Evolutionary conservation across 345 rosid genomes (phyloP).

Genomic region (Arabidopsis arenosa): DNA sequence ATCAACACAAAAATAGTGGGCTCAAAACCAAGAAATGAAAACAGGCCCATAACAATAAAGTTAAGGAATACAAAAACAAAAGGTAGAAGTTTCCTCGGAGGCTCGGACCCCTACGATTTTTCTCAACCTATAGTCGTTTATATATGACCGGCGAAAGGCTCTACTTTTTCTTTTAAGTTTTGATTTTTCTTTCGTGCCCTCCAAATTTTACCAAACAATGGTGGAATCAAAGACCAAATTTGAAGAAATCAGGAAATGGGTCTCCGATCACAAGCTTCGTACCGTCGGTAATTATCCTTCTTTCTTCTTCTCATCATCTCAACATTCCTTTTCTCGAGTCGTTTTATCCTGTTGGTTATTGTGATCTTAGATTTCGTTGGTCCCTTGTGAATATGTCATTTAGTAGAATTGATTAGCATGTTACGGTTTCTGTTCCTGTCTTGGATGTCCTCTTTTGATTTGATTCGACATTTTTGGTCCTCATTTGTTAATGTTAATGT

Average conservation of each 20-base stretch:
- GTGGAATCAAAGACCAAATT: slow-evolving; percentile 60
- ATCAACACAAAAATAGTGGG: no score
- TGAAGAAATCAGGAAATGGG: slow-evolving; percentile 69
- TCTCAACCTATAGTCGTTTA: background rate
- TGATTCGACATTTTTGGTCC: slow-evolving; percentile 10
- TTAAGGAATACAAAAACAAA: background rate
- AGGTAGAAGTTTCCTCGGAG: background rate
- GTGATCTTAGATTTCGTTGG: background rate
- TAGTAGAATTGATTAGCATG: background rate
- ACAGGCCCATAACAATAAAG: no score
- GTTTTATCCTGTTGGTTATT: background rate
- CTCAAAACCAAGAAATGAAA: no score
- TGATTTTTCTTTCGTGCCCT: background rate
- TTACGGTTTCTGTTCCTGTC: background rate
- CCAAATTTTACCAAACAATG: slow-evolving; percentile 44
- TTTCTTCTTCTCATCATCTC: background rate
- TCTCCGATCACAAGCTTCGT: slow-evolving; percentile 79
- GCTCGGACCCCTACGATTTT: background rate
- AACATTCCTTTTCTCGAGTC: background rate
- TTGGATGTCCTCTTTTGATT: background rate
- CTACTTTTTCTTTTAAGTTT: background rate
- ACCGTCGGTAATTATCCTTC: slow-evolving; percentile 64
- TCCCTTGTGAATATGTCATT: background rate
- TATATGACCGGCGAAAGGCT: background rate
- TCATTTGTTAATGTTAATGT: background rate